Conservation (phyloP, 805 yeast species). For the Myxozyma udenii region DNA sequence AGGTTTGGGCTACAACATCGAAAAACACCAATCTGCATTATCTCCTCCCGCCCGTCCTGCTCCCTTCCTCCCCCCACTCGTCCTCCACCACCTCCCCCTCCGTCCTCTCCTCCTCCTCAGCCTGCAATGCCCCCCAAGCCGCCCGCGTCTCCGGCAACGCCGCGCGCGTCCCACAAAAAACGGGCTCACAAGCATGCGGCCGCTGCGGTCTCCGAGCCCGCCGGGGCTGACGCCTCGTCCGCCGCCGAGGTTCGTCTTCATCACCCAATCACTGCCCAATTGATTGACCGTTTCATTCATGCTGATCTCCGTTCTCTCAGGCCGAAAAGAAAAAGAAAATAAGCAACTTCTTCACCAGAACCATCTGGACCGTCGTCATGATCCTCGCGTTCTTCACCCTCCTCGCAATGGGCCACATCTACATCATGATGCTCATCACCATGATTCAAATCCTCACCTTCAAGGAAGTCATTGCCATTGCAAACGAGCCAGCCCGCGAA, state of each 20-base stretch:
- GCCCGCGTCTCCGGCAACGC: neutral
- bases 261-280: too few relatives aligned
- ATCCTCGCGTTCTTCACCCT: constrained; percentile 65
- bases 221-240: neutral
- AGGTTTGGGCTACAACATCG: too few relatives aligned
- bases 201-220: neutral
- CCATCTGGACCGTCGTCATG: constrained; percentile 94
- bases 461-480: constrained; percentile 83
- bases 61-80: neutral
- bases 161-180: neutral
- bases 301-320: too few relatives aligned
- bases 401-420: constrained; percentile 78
- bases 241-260: too few relatives aligned
- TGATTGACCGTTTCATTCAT: too few relatives aligned
- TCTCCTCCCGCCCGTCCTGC: too few relatives aligned
- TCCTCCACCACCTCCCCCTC: neutral
- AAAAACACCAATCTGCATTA: too few relatives aligned
- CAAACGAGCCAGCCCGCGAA: constrained; percentile 79
- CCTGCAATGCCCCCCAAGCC: neutral
- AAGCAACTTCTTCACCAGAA: constrained; percentile 79
- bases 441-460: constrained; percentile 78
- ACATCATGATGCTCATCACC: constrained; percentile 69
- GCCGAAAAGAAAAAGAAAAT: constrained; percentile 63
- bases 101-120: neutral
- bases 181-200: neutral